Evolutionary conservation across 225 moss, liverwort and hornwort species (phyloP), one percentile per base, ranked within the genome.

Genomic region (Pleurozium schreberi): DNA sequence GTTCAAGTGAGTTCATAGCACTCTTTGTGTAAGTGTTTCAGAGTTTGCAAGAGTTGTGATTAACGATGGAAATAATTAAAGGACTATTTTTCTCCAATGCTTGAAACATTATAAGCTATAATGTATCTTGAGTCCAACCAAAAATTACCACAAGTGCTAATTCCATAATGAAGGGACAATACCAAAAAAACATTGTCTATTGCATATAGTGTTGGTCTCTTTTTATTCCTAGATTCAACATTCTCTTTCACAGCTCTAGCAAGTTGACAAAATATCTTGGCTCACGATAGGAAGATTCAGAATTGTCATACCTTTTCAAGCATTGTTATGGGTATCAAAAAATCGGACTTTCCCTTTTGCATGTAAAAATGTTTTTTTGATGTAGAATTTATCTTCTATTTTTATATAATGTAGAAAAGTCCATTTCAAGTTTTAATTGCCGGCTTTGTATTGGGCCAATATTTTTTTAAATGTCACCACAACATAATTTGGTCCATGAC

Each of bases 401-500:
- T 10, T 67, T 65, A 11, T 14, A 5, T 62, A 65, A 12, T 40
- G 13, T 2, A 3, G 0, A 38, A 40, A 69, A 69, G 13, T 40
- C 7, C 21, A 40, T 23, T 23, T 69, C 6, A 69, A 0, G 23
- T 69, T 40, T 23, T 2, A 8, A 40, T 69, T 40, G 13, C 4
- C 1, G 3, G 1, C 23, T 40, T 69, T 69, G 8, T 2, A 23
- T 40, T 23, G 13, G 18, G 2, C 8, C 40, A 42, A 26, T 25
- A 21, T 70, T 15, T 27, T 70, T 42, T 8, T 3, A 57, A 61
- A 17, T 8, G 64, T 9, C 23, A 69, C 14, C 11, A 42, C 0
- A 73, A 10, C 0, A 17, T 1, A 45, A 43, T 45, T 16, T 17
- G 5, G 43, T 43, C 0, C 0, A 1, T 5, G 2, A 5, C 5